Percentiles rank a stretch among this genome's conserved stretches.
These are phyloP conservation scores for Salix caprea DNA, from an alignment of 345 rosid species.

Conservation along the genomic window DNA sequence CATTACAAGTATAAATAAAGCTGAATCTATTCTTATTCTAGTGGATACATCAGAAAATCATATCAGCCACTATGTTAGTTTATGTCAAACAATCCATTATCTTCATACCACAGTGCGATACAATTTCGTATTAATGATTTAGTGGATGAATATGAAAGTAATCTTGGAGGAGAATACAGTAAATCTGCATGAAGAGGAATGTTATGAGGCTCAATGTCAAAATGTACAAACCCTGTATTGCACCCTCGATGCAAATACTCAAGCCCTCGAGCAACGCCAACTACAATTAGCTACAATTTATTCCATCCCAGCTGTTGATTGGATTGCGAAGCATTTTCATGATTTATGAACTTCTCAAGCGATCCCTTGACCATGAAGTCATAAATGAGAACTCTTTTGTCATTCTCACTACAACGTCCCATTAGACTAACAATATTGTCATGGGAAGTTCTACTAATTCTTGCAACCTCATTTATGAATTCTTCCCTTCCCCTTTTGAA, in stretches of 20 bases:
- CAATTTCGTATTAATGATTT: not conserved
- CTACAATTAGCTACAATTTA: not conserved
- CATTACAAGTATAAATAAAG: not conserved
- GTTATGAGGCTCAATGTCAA: slow-evolving; percentile 2
- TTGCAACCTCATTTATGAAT: slow-evolving; percentile 13
- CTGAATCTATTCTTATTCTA: not conserved
- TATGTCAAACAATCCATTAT: not conserved
- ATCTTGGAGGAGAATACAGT: not conserved
- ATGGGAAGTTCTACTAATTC: slow-evolving; percentile 16
- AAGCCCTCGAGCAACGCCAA: slow-evolving; percentile 5
- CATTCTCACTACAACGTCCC: not conserved
- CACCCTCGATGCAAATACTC: slow-evolving; percentile 11
- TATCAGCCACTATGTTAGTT: not conserved
- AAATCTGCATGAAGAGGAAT: not conserved
- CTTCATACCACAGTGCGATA: not conserved
- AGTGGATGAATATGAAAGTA: not conserved
- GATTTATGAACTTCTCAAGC: slow-evolving; percentile 1
- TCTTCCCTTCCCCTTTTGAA: not conserved
- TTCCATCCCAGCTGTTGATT: not conserved
- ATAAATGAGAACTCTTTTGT: not conserved
- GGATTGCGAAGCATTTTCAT: not conserved
- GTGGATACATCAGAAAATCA: not conserved
- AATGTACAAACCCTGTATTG: slow-evolving; percentile 10
- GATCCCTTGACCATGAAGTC: slow-evolving; percentile 12
- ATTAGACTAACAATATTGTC: not conserved